Base-by-base conservation (phyloP, 805 yeast genomes). In the Cyberlindnera suaveolens region DNA sequence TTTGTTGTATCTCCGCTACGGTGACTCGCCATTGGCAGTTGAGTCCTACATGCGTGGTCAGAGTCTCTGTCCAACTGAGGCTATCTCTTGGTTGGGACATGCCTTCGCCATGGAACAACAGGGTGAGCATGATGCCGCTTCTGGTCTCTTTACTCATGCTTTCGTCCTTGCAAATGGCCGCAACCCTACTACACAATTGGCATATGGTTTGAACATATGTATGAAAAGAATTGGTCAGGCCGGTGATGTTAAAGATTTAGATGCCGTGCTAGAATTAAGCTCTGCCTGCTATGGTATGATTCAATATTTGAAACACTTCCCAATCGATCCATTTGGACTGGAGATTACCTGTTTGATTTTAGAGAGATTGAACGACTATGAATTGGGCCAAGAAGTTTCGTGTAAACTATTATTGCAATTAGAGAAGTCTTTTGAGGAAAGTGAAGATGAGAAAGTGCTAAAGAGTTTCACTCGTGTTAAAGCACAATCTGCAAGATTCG, bases 1-100 rank as follows among this genome's bases (percentile, higher is more conserved):
- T 0, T 74, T 85, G 6, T 66, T 93, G 31, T 90, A 85, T 51
- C 64, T 91, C 45, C 70, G 75, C 27, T 70, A 74, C 43, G 80
- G 80, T 3, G 98, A 91, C 58, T 52, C 69, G 7, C 82, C 74
- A 31, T 72, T 93, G 34, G 93, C 98, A 0, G 71, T 72, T 36
- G 81, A 82, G 47, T 80, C 95, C 0, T 79, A 85, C 46, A 65
- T 71, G 33, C 75, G 87, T 48, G 83, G 93, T 0, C 91, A 85
- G 52, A 79, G 96, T 17, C 67, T 87, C 11, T 82, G 90, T 3
- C 97, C 99, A 3, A 84, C 80, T 41, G 74, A 72, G 40, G 70
- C 85, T 0, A 69, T 68, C 6, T 77, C 96, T 0, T 93, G 98
- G 98, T 60, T 85, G 29, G 96, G 96, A 1, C 80, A 82, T 54